Conservation (phyloP, 345 rosid genomes). For the Eutrema heterophyllum region DNA sequence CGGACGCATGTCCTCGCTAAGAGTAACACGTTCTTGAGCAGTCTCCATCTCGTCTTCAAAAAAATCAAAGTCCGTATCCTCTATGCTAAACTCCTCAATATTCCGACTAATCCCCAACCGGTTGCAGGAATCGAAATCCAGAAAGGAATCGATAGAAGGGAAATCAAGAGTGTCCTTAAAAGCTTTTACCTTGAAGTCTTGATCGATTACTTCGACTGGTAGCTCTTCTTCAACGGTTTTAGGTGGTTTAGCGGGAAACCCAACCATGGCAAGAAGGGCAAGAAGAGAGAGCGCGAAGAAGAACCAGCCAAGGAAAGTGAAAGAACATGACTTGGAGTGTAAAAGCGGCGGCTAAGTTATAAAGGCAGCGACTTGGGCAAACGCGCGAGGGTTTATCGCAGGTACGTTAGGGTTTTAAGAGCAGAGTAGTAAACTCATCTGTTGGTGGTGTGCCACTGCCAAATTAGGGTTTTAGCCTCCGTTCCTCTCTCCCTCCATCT, state of each 20-base stretch:
- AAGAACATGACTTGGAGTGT: slow-evolving; percentile 22
- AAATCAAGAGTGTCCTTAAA: slow-evolving; percentile 30
- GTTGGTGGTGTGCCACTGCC: slow-evolving; percentile 2
- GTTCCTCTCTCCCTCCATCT: background rate
- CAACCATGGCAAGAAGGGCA: slow-evolving; percentile 42
- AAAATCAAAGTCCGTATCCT: slow-evolving; percentile 36
- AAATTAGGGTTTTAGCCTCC: slow-evolving; percentile 24
- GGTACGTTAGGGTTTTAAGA: slow-evolving; percentile 26
- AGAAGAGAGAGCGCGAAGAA: slow-evolving; percentile 1
- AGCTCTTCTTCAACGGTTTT: slow-evolving; percentile 30
- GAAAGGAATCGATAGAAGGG: slow-evolving; percentile 49
- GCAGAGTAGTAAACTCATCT: background rate
- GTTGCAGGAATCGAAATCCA: slow-evolving; percentile 58
- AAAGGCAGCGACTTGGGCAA: slow-evolving; percentile 6
- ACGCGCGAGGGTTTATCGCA: slow-evolving; percentile 30
- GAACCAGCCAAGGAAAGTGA: slow-evolving; percentile 9
- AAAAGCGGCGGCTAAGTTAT: slow-evolving; percentile 23
- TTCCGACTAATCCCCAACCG: slow-evolving; percentile 44
- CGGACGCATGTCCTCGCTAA: slow-evolving; percentile 2
- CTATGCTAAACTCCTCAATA: slow-evolving; percentile 19
- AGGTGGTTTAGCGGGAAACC: slow-evolving; percentile 35
- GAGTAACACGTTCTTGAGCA: slow-evolving; percentile 21
- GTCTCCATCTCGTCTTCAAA: slow-evolving; percentile 31
- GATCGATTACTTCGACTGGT: background rate
- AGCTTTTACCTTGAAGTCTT: slow-evolving; percentile 32